Base-by-base conservation (phyloP, 1,284 basidiomycete genomes). In the Melampsora larici-populina region DNA sequence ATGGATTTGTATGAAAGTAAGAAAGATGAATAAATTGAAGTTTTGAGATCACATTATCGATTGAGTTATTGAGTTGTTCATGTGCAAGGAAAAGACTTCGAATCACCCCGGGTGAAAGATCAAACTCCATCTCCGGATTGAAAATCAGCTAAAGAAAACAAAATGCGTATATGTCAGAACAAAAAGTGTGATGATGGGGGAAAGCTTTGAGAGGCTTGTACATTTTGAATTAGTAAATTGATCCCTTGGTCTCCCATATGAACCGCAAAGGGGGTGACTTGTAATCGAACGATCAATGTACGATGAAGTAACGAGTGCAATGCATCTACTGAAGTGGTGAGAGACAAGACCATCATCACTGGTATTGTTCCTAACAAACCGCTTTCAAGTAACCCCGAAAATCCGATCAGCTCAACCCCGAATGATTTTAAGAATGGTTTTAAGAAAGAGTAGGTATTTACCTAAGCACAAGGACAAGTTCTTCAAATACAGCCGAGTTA, bases 1-100 rank as follows among this genome's bases (percentile, higher is more conserved):
- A 43, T 8, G 70, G 70, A 40, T 72, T 72, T 21, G 70, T 72
- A 29, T 72, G 70, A 62, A 72, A 72, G 64, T 72, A 62, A 31
- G 70, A 58, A 11, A 72, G 58, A 72, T 72, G 58, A 64, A 72
- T 72, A 46, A 72, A 72, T 72, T 72, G 70, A 43, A 72, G 58
- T 31, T 72, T 72, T 17, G 70, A 36, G 18, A 72, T 63, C 60
- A 72, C 62, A 43, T 72, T 72, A 58, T 72, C 70, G 33, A 72
- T 63, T 31, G 70, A 72, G 29, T 72, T 72, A 24, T 72, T 72
- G 17, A 72, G 64, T 64, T 46, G 62, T 58, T 72, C 70, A 62
- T 72, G 64, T 24, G 58, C 60, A 63, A 63, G 58, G 40, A 72
- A 63, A 26, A 72, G 49, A 13, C 26, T 48, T 62, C 70, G 55